Base-by-base conservation (phyloP, 2,329 filamentous ascomycete genomes). In the Ophioceras dolichostomum region DNA sequence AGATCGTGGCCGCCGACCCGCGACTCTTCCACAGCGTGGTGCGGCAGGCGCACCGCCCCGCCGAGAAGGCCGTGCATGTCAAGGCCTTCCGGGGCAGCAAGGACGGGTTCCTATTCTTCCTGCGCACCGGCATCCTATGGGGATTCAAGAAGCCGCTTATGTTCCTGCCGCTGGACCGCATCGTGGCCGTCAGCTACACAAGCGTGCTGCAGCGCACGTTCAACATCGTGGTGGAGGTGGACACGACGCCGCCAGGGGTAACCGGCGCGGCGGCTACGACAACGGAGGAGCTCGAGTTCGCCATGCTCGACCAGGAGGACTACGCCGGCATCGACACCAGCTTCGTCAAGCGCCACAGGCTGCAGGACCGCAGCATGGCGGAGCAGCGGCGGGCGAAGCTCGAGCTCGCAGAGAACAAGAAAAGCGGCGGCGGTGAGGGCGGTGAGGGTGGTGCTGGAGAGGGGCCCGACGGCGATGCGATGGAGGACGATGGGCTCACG, bases 261-360 rank as follows among this genome's bases (percentile, higher is more conserved):
- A 63, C 62, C 10, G 62, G 58, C 13, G 66, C 67, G 28, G 55
- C 52, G 10, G n/a, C n/a, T n/a, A n/a, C n/a, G n/a, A n/a, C n/a
- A n/a, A 71, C 63, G 2, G 70, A 78, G 43, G 77, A 82, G 48
- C 57, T 79, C 17, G 77, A 82, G 50, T 82, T 82, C 44, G 65
- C 64, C 27, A 82, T 82, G 78, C 53, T 83, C 14, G 78, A 83
- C 47, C 77, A 83, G 54, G 73, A 76, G 44, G 76, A 83, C 49
- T 81, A 78, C 42, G 61, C 58, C 4, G 71, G 68, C 17, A 81
- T 83, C 42, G 74, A 79, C 47, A 67, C 71, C 43, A 52, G 50
- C n/a, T 83, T 78, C 47, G 64, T 82, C 33, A 67, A 69, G 47
- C 64, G 64, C 9, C 70, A 81, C 45, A 64, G 69, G 0, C 61